A percentile compares a stretch with the other conserved stretches of the same genome.
phyloP scores from a whole-genome alignment of 139 green algal genomes.

The Mesotaenium endlicherianum region DNA sequence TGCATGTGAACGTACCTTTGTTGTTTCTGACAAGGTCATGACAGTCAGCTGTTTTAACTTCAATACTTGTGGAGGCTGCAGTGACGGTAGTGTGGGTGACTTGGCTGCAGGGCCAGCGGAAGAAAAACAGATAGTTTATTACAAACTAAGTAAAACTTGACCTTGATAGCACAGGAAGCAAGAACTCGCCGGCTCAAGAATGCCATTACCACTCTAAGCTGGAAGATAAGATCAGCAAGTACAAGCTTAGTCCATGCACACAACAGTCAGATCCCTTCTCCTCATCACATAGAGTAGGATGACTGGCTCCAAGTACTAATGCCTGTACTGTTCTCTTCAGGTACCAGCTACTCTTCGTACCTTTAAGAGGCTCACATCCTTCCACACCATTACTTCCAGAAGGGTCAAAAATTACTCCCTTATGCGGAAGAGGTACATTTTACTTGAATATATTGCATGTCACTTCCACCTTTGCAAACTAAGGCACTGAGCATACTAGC shows the following conservation, averaged over 20 bases:
- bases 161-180: neutral
- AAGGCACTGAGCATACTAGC: neutral
- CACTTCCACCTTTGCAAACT: neutral
- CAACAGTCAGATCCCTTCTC: neutral
- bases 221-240: neutral
- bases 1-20: constrained; percentile 59
- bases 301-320: too few relatives aligned
- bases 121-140: constrained; percentile 1
- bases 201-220: neutral
- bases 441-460: neutral
- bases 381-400: too few relatives aligned
- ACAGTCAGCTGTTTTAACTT: constrained; percentile 88
- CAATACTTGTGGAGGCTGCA: constrained; percentile 61
- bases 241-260: neutral
- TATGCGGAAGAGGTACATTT: too few relatives aligned
- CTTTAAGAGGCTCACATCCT: too few relatives aligned
- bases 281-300: too few relatives aligned
- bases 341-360: too few relatives aligned
- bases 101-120: constrained; percentile 1
- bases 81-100: neutral
- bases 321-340: too few relatives aligned
- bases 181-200: neutral
- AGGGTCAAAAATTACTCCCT: too few relatives aligned
- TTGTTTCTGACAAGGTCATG: constrained; percentile 60
- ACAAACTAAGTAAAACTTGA: neutral